Conservation (phyloP, 2,329 filamentous ascomycete genomes). For the Phialemonium atrogriseum region DNA sequence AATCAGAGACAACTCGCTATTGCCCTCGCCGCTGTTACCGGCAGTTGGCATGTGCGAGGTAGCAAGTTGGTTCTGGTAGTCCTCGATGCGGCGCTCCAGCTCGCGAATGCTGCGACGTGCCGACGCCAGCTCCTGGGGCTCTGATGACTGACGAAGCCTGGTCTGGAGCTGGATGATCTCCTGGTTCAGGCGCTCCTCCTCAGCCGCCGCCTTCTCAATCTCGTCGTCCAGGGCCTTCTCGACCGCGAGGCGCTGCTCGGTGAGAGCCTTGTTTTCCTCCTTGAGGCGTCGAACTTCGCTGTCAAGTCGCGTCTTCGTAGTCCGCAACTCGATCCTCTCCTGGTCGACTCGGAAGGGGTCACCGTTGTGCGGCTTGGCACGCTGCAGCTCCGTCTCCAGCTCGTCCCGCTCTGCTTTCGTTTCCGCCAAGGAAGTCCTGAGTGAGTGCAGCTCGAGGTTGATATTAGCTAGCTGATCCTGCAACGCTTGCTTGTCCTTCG, state of each 20-base stretch:
- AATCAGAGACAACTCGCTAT: constrained; percentile 50
- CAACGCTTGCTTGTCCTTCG: constrained; percentile 53
- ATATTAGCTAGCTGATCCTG: constrained; percentile 55
- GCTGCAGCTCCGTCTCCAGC: constrained; percentile 51
- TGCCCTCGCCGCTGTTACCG: constrained; percentile 30
- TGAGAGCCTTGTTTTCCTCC: constrained; percentile 52
- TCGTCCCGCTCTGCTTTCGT: constrained; percentile 59
- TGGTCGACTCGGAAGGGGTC: constrained; percentile 56
- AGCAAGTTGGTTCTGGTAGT: constrained; percentile 39
- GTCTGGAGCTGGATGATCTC: constrained; percentile 45
- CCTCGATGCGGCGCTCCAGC: constrained; percentile 53
- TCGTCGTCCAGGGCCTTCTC: constrained; percentile 59
- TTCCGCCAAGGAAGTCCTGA: constrained; percentile 48
- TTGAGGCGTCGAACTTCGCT: constrained; percentile 56
- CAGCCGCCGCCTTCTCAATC: constrained; percentile 55
- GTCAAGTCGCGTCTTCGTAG: constrained; percentile 60
- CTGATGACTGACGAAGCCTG: constrained; percentile 35
- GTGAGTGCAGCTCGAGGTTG: constrained; percentile 50
- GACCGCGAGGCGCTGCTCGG: constrained; percentile 47
- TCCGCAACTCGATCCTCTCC: constrained; percentile 60
- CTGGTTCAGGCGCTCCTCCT: constrained; percentile 53
- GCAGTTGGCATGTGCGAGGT: constrained; percentile 20
- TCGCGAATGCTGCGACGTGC: constrained; percentile 56
- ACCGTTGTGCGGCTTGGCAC: constrained; percentile 44
- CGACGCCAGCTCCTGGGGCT: constrained; percentile 44